Base-by-base conservation (phyloP, 805 yeast genomes). In the Candida insectorum region DNA sequence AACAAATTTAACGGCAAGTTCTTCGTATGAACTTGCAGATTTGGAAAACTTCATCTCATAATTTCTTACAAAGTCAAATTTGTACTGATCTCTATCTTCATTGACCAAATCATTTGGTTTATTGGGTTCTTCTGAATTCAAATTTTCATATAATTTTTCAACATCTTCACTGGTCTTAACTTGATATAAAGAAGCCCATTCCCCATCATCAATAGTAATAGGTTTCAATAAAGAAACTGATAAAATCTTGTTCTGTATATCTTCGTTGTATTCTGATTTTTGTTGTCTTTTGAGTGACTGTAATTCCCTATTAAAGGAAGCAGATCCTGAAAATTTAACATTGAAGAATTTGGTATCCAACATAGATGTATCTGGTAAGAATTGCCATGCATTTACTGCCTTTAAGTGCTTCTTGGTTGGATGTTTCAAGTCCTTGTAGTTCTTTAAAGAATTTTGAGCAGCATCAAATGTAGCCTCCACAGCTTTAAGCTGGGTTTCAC, bases 301-400 rank as follows among this genome's bases (percentile, higher is more conserved):
- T 21, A 61, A 41, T 31, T 65, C 72, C 39, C 72, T 51, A 14
- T 56, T 45, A 16, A 72, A 48, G 2, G 79, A 71, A 3, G 82
- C 80, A 8, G 77, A 67, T 4, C 80, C 79, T 4, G 69, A 51
- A 46, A 85, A 75, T 54, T 81, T 84, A 26, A 86, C 62, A 20
- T 78, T 69, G 48, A 77, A 64, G 49, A 73, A 87, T 33, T 71
- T 75, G 46, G 85, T 80, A 58, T 93, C 98, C 73, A 87, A 70
- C 71, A 85, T 75, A n/a, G 91, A 79, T 7, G 93, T 79, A 57
- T 93, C 97, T 6, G 98, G 98, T 41, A 89, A 64, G 17, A 93
- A 63, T 16, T 82, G 81, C 86, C 88, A 85, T 2, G 87, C 70
- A 39, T 70, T 72, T 14, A 81, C 88, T 0, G 96, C 95, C 34